These are phyloP conservation scores for Climacium dendroides DNA, from an alignment of 225 moss, liverwort and hornwort genomes.

Conservation along the genomic window DNA sequence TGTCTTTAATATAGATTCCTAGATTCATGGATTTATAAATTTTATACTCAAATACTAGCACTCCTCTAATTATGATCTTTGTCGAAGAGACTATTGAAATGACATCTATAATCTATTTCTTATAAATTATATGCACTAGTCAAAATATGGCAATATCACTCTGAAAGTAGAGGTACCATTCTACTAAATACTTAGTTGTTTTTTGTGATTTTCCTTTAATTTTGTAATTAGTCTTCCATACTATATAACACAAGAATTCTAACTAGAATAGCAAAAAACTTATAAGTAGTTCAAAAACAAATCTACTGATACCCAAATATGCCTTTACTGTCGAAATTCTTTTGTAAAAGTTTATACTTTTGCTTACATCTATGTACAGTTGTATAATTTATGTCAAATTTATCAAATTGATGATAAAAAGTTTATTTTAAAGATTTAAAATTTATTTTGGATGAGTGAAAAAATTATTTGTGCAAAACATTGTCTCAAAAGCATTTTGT, in stretches of 20 bases:
- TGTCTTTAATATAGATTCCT: no score
- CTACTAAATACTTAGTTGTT: no score
- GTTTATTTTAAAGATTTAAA: neutral
- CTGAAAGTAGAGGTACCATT: fast-evolving
- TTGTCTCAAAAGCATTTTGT: fast-evolving
- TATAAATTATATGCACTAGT: neutral
- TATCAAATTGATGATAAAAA: neutral
- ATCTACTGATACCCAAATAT: fast-evolving
- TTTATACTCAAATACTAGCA: no score
- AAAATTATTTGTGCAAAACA: neutral
- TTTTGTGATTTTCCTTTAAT: neutral
- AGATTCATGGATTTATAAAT: no score
- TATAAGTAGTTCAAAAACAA: neutral
- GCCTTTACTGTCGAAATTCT: fast-evolving
- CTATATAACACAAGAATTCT: neutral
- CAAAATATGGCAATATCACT: neutral
- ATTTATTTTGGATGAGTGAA: neutral
- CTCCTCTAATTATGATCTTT: neutral
- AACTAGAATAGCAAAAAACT: neutral
- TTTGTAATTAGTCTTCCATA: neutral
- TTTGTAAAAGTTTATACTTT: neutral
- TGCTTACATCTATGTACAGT: neutral
- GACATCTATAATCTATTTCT: neutral
- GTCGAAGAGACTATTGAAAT: neutral
- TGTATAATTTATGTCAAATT: neutral